These are phyloP conservation scores for Orbilia brochopaga DNA, from an alignment of 2,329 filamentous ascomycete genomes.

Conservation along the genomic window DNA sequence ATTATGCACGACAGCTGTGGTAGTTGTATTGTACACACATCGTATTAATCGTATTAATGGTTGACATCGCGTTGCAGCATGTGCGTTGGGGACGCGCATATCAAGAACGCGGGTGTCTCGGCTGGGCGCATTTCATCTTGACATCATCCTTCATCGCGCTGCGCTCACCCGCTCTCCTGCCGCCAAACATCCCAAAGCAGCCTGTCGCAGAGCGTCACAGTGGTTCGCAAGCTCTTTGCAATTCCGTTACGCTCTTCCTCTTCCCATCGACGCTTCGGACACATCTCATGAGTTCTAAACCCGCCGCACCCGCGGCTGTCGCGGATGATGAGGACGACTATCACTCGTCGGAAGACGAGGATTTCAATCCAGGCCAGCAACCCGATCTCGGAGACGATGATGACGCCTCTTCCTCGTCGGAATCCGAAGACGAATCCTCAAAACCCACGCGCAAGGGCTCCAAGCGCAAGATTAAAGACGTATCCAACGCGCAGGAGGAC, in stretches of 20 bases:
- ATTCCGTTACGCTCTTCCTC: not conserved
- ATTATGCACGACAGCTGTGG: no score
- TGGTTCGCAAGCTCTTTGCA: not conserved
- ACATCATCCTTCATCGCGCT: slow-evolving; percentile 28
- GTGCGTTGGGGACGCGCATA: slow-evolving; percentile 16
- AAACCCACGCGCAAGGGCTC: slow-evolving; percentile 53
- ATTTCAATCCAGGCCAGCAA: slow-evolving; percentile 70
- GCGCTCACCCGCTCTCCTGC: not conserved
- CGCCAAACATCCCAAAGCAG: not conserved
- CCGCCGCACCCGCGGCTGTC: slow-evolving; percentile 60
- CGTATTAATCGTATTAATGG: no score
- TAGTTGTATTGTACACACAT: no score
- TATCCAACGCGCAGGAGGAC: slow-evolving; percentile 56
- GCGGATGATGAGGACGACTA: slow-evolving; percentile 65
- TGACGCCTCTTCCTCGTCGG: slow-evolving; percentile 64
- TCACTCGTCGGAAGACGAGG: slow-evolving; percentile 74
- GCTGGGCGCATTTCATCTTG: slow-evolving; percentile 41
- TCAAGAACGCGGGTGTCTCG: not conserved
- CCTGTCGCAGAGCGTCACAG: not conserved
- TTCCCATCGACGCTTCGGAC: not conserved
- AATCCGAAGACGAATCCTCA: slow-evolving; percentile 56
- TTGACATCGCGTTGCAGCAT: slow-evolving; percentile 39
- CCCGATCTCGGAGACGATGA: slow-evolving; percentile 59
- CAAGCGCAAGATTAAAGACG: slow-evolving; percentile 55
- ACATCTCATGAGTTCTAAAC: slow-evolving; percentile 50